Percentiles rank a stretch among this genome's conserved stretches.
These are phyloP conservation scores for Tricholoma flavovirens DNA, from an alignment of 768 basidiomycete genomes.

Conservation along the genomic window DNA sequence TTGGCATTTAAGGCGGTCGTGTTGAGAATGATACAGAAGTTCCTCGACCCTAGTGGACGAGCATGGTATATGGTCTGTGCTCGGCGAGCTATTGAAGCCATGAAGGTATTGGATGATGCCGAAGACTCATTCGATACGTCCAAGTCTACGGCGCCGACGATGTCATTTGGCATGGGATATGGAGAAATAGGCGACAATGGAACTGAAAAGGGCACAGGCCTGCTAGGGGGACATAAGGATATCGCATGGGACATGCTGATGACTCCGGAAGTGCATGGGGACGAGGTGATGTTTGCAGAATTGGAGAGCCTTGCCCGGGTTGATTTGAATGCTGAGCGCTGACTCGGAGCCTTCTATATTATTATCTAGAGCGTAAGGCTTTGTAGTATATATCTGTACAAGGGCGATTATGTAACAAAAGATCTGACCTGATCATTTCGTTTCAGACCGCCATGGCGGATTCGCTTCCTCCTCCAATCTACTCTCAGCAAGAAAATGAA, in stretches of 20 bases:
- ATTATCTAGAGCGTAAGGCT: too few relatives aligned
- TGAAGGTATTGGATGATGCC: conserved; percentile 74
- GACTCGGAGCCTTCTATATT: background rate
- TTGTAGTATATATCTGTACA: too few relatives aligned
- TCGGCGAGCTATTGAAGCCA: conserved; percentile 65
- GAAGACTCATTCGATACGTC: conserved; percentile 70
- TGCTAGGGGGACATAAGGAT: conserved; percentile 69
- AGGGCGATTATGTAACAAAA: conserved; percentile 3
- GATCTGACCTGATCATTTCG: background rate
- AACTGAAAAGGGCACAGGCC: conserved; percentile 67
- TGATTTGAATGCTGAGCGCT: conserved; percentile 41
- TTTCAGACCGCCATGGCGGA: conserved; percentile 32
- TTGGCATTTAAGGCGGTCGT: conserved; percentile 69
- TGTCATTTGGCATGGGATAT: conserved; percentile 84
- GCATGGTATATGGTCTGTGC: conserved; percentile 47
- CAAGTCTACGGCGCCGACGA: conserved; percentile 50
- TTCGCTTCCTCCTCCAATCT: conserved; percentile 50
- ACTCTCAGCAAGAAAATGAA: conserved; percentile 44
- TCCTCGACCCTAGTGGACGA: conserved; percentile 52
- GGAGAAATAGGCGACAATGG: conserved; percentile 63
- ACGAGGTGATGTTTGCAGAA: conserved; percentile 70
- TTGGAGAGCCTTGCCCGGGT: conserved; percentile 74
- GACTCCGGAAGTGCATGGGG: conserved; percentile 53
- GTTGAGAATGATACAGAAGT: conserved; percentile 64
- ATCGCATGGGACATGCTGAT: conserved; percentile 68